A percentile compares a stretch with the other conserved stretches of the same genome.
These are phyloP conservation scores for Fusarium pseudograminearum DNA, from an alignment of 2,329 filamentous ascomycete genomes.

Conservation along the genomic window DNA sequence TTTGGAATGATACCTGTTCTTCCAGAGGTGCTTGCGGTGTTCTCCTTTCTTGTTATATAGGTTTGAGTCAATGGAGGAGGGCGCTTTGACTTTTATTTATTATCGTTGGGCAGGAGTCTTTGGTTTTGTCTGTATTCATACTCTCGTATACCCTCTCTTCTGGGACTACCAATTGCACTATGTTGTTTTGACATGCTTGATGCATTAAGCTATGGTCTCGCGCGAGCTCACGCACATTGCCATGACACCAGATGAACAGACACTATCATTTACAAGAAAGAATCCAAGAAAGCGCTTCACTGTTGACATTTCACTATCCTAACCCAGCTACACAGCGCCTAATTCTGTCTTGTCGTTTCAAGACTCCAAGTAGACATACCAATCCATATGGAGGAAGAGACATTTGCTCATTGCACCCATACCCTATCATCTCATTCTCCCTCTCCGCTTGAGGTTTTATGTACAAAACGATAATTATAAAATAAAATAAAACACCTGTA, in stretches of 20 bases:
- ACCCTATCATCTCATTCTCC: slow-evolving; percentile 21
- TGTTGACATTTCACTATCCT: slow-evolving; percentile 33
- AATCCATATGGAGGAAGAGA: slow-evolving; percentile 13
- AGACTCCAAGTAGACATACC: slow-evolving; percentile 35
- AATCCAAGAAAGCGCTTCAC: slow-evolving; percentile 28
- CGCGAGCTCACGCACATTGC: neutral
- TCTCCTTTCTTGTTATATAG: slow-evolving; percentile 37
- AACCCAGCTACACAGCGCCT: slow-evolving; percentile 38
- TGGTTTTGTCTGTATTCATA: slow-evolving; percentile 39
- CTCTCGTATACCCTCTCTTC: slow-evolving; percentile 45
- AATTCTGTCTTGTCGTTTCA: slow-evolving; percentile 23
- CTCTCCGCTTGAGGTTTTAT: slow-evolving; percentile 22
- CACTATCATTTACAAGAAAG: neutral
- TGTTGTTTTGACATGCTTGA: slow-evolving; percentile 9
- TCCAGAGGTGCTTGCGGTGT: slow-evolving; percentile 22
- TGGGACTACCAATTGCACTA: slow-evolving; percentile 17
- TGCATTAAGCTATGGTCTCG: neutral
- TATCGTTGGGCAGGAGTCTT: slow-evolving; percentile 40
- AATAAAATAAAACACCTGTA: slow-evolving; percentile 9
- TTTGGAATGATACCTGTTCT: slow-evolving; percentile 30
- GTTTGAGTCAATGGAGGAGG: slow-evolving; percentile 22
- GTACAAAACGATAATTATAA: slow-evolving; percentile 19
- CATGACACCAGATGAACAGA: neutral
- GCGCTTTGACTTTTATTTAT: slow-evolving; percentile 29
- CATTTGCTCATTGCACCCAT: slow-evolving; percentile 14